phyloP scores from a whole-genome alignment of 225 moss, liverwort and hornwort species.

The Thuidium tamariscinum region DNA sequence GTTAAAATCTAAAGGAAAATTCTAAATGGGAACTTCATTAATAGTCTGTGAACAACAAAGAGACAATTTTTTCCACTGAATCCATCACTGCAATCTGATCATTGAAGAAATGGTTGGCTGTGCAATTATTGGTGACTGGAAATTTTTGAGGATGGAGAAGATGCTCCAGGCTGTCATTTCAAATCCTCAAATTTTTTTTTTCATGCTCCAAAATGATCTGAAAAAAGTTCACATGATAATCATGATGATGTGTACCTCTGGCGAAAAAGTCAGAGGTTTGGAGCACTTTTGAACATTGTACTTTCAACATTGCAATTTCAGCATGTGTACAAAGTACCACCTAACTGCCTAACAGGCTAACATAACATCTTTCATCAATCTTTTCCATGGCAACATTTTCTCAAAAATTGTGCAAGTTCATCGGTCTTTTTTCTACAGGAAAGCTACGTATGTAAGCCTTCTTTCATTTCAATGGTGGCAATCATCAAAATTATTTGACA shows the following conservation, averaged over 20 bases:
- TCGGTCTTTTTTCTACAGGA: background rate
- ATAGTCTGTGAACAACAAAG: background rate
- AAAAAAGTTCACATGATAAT: background rate
- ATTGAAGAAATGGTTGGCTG: background rate
- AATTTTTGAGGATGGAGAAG: background rate
- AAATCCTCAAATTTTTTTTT: background rate
- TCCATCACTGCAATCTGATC: fast-evolving
- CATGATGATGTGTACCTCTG: fast-evolving
- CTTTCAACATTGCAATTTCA: background rate
- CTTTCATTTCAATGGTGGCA: background rate
- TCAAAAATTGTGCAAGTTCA: background rate
- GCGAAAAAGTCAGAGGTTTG: background rate
- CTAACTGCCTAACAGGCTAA: too few species aligned
- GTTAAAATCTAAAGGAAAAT: background rate
- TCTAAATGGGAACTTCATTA: background rate
- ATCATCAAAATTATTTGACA: background rate
- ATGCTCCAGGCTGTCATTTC: fast-evolving
- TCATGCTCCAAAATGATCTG: background rate
- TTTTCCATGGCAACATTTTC: background rate
- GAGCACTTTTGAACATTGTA: background rate
- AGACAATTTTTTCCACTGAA: fast-evolving
- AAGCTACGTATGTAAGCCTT: background rate
- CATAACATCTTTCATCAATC: background rate
- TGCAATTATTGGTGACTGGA: background rate
- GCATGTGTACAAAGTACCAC: background rate